Conservation (phyloP, 2,329 filamentous ascomycete genomes). For the Aspergillus unguis region DNA sequence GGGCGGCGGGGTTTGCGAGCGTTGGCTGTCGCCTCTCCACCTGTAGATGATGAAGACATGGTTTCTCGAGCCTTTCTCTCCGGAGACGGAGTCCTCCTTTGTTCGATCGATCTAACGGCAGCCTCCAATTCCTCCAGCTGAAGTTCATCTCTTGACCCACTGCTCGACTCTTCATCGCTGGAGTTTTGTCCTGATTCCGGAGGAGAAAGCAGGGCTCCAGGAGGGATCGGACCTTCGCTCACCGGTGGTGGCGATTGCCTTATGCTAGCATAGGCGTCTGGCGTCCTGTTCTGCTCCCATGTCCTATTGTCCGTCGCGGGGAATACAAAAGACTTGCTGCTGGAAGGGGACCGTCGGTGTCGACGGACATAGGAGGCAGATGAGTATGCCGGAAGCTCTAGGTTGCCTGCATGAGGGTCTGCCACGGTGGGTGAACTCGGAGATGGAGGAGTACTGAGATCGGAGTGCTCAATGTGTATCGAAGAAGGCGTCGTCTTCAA, state of each 20-base stretch:
- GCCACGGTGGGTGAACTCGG: conserved; percentile 18
- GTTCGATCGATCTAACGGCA: conserved; percentile 74
- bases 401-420: conserved; percentile 31
- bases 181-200: conserved; percentile 79
- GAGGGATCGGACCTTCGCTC: conserved; percentile 72
- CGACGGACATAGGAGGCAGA: conserved; percentile 61
- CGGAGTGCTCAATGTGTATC: conserved; percentile 49
- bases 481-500: conserved; percentile 56
- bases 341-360: conserved; percentile 58
- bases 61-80: conserved; percentile 24
- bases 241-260: conserved; percentile 81
- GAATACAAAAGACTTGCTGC: conserved; percentile 34
- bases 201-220: conserved; percentile 82
- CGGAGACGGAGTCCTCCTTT: conserved; percentile 28
- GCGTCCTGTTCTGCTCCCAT: conserved; percentile 20
- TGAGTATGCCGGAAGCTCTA: conserved; percentile 53
- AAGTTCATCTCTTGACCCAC: conserved; percentile 44
- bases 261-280: conserved; percentile 57
- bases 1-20: conserved; percentile 26
- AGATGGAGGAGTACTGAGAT: conserved; percentile 35
- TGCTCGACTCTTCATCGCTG: conserved; percentile 67
- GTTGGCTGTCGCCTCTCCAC: conserved; percentile 20
- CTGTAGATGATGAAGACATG: conserved; percentile 30
- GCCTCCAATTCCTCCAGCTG: conserved; percentile 68
- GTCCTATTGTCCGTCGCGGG: conserved; percentile 27